phyloP scores from a whole-genome alignment of 345 rosid genomes.

The Combretum micranthum region DNA sequence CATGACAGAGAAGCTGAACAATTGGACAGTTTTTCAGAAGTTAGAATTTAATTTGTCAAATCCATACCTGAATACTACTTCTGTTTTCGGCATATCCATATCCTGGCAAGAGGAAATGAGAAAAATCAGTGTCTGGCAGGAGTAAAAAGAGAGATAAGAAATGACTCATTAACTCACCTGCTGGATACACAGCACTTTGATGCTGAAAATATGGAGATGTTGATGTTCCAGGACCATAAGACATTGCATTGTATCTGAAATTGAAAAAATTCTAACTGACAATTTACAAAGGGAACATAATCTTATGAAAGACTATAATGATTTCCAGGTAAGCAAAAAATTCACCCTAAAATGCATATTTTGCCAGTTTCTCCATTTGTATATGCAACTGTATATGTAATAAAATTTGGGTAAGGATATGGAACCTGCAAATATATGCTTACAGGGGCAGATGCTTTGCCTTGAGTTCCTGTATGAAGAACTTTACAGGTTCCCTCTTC shows the following conservation, averaged over 20 bases:
- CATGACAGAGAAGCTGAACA: too few species aligned
- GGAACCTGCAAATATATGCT: too few species aligned
- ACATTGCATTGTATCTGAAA: background rate
- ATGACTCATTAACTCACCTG: conserved; percentile 6
- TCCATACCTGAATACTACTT: conserved; percentile 12
- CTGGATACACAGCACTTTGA: conserved; percentile 3
- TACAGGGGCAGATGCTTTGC: too few species aligned
- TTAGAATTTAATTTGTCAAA: background rate
- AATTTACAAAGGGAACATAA: background rate
- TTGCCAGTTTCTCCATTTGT: too few species aligned
- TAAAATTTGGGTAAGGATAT: too few species aligned
- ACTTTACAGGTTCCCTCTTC: too few species aligned
- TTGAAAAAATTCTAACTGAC: background rate
- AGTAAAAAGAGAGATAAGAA: background rate
- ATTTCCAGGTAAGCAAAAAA: too few species aligned
- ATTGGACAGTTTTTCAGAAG: too few species aligned
- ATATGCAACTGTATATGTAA: too few species aligned
- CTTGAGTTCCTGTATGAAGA: too few species aligned
- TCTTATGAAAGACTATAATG: background rate
- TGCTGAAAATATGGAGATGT: conserved; percentile 9
- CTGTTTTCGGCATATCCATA: conserved; percentile 7
- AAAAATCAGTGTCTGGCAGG: background rate
- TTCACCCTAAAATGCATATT: too few species aligned
- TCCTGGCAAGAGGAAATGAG: conserved; percentile 8
- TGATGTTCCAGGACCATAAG: conserved; percentile 7